Evolutionary conservation across 768 basidiomycete species (phyloP), one percentile per base, ranked within the genome.

Genomic region (Rhodotorula kratochvilovae): DNA sequence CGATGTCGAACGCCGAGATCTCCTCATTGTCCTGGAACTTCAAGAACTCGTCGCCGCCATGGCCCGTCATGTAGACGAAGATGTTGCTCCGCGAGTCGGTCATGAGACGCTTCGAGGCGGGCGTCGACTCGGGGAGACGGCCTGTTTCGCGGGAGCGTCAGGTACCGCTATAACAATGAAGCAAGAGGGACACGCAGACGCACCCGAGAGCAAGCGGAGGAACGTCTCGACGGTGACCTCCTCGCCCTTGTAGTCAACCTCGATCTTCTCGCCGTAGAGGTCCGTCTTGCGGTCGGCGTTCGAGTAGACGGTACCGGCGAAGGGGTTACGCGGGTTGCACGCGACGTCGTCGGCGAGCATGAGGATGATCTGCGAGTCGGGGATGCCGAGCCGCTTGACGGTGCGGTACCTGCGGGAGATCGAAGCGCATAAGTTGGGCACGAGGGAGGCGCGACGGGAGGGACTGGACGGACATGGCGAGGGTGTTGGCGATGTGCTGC

Each of bases 11-110:
- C 0, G 95, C 92, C 68, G 90, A 92, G 76, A 98, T 92, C 80
- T 99, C 96, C 80, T 98, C 96, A 79, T 90, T 93, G 79, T 99
- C 96, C 79, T 99, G 96, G 80, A 99, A 98, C 80, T 99, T 98
- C 78, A 99, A 86, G 80, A 98, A 99, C 80, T 96, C 96, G 77
- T 95, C 90, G 1, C 96, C 96, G 21, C 96, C 96, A 76, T 98
- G 96, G 0, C 96, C 96, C 0, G 96, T 95, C 91, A 98, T 90
- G 81, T 96, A 98, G 29, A 99, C 87, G 78, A 98, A 97, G 70
- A 99, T 84, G 77, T 98, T 98, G 12, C 90, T 92, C 39, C 87
- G 83, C 67, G 91, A 89, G 77, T 99, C 94, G 1, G 91, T 89
- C 51, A 96, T 83, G 6, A 99, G 85, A 25, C 95, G 89, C 77